Evolutionary conservation across 1,284 basidiomycete species (phyloP), one percentile per base, ranked within the genome.

Genomic region (Hemileia vastatrix): DNA sequence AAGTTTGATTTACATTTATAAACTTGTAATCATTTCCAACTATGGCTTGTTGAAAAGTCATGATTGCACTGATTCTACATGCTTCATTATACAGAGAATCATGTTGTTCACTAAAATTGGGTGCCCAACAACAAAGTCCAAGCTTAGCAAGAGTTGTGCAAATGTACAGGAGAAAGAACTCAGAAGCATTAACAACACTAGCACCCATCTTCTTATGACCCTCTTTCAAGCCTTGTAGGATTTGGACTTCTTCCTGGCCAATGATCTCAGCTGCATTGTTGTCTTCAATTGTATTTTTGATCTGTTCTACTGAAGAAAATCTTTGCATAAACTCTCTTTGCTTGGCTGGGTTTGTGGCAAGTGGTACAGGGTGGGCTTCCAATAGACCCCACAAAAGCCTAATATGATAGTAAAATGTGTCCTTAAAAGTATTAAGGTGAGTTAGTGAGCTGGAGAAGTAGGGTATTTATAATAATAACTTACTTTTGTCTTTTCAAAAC

Each of bases 331-430:
- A 59, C n/a, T 49, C 57, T 13, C 32, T 48, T 9, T 51, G 23
- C 11, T 23, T 24, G 23, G 27, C 32, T 8, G 15, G 4, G 11
- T n/a, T 33, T 5, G 57, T 47, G 4, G 47, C 31, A 6, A n/a
- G 13, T 6, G 48, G 48, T 4, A 59, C 33, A 3, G 45, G 11
- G 4, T 32, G 32, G 19, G 33, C 4, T 13, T 36, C 31, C 19
- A 33, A 21, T 13, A 59, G 32, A 33, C 57, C 57, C 57, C 57
- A 59, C 18, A 59, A 23, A 18, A 59, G n/a, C 31, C 43, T 59
- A 31, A 59, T 59, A 36, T 59, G 57, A 36, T 51, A 47, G 21
- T 51, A 59, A 11, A 59, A 49, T 18, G 49, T 18, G 21, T 40
- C 47, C 57, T 59, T 33, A 24, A 54, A 40, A 3, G n/a, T n/a